Conservation (phyloP, 2,329 filamentous ascomycete species). For the Emydomyces testavorans region DNA sequence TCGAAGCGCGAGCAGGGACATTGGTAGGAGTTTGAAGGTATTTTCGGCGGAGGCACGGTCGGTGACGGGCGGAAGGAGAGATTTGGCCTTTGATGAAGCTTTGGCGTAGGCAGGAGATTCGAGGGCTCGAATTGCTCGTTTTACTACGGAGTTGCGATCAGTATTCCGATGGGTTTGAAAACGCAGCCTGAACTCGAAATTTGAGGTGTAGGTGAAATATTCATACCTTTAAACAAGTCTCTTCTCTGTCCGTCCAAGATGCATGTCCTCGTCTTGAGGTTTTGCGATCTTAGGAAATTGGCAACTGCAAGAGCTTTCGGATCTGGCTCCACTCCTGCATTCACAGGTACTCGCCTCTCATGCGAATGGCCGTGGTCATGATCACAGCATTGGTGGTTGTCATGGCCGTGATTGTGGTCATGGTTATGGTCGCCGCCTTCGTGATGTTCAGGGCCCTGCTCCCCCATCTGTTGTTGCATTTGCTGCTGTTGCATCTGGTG, state of each 20-base stretch:
- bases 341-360: constrained; percentile 39
- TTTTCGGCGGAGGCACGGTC: constrained; percentile 85
- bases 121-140: constrained; percentile 83
- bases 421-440: constrained; percentile 16
- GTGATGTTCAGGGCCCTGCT: constrained; percentile 21
- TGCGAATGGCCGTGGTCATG: constrained; percentile 24
- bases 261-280: constrained; percentile 79
- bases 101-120: constrained; percentile 83
- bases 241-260: constrained; percentile 94
- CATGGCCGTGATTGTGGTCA: constrained; percentile 17
- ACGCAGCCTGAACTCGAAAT: too few species aligned
- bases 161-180: background rate
- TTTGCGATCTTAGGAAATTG: constrained; percentile 70
- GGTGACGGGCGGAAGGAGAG: constrained; percentile 73
- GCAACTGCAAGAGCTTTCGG: constrained; percentile 81
- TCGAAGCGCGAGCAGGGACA: constrained; percentile 85
- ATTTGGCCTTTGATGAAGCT: constrained; percentile 71
- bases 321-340: constrained; percentile 55
- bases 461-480: constrained; percentile 20
- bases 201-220: constrained; percentile 6
- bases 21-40: constrained; percentile 83
- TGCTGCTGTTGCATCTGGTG: constrained; percentile 31
- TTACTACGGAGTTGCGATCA: constrained; percentile 48
- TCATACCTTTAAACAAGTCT: constrained; percentile 86
- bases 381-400: too few species aligned